Conservation (phyloP, 2,329 filamentous ascomycete species). For the Colletotrichum plurivorum region DNA sequence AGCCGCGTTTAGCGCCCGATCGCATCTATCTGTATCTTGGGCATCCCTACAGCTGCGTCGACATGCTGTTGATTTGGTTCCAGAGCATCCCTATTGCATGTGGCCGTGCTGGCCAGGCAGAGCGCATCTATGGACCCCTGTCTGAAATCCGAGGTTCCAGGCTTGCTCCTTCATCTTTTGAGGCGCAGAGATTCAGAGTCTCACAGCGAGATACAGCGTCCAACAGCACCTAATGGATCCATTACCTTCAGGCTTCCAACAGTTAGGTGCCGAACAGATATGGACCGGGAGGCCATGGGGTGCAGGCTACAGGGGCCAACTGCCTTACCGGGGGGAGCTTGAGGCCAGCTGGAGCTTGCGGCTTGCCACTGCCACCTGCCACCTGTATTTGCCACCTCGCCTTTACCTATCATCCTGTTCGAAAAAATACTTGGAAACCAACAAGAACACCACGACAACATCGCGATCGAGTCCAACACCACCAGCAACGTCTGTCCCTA, state of each 20-base stretch:
- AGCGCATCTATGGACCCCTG: background rate
- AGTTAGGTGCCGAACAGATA: too few species aligned
- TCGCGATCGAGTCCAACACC: background rate
- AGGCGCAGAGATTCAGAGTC: too few species aligned
- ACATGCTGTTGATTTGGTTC: background rate
- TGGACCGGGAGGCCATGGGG: too few species aligned
- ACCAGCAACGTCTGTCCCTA: background rate
- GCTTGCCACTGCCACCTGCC: slow-evolving; percentile 10
- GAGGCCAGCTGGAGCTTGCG: slow-evolving; percentile 4
- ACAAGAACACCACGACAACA: background rate
- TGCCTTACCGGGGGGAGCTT: background rate
- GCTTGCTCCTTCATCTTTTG: background rate
- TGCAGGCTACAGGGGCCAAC: too few species aligned
- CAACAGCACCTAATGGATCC: too few species aligned
- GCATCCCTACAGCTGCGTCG: slow-evolving; percentile 20
- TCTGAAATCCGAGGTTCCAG: slow-evolving; percentile 11
- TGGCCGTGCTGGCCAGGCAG: slow-evolving; percentile 1
- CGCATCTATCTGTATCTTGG: slow-evolving; percentile 9
- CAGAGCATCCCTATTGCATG: background rate
- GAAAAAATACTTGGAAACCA: slow-evolving; percentile 3
- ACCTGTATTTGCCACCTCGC: slow-evolving; percentile 1
- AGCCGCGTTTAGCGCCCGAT: slow-evolving; percentile 29
- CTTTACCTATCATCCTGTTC: background rate
- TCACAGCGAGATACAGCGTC: too few species aligned
- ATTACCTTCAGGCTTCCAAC: too few species aligned